Evolutionary conservation across 2,329 filamentous ascomycete species (phyloP).

Genomic region (Diplodia seriata): DNA sequence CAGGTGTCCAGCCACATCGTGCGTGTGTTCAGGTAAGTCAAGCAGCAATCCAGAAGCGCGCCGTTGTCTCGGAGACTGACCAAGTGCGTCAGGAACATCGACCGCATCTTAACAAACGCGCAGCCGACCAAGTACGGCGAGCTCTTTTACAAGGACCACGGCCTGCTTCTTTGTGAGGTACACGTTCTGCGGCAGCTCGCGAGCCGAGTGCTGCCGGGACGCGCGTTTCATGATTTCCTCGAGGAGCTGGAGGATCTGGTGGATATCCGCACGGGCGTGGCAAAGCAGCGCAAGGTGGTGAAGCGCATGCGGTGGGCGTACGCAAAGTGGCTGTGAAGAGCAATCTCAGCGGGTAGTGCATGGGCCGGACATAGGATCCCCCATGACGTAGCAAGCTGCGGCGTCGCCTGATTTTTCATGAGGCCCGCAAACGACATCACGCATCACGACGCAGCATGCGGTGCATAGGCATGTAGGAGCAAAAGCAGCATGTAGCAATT

Average conservation of each 20-base stretch:
- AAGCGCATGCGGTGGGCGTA: conserved; percentile 92
- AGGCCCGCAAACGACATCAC: background rate
- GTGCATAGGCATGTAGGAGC: background rate
- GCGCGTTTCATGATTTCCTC: conserved; percentile 82
- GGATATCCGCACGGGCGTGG: conserved; percentile 77
- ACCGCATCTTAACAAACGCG: conserved; percentile 65
- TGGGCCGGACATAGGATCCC: background rate
- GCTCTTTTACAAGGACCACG: conserved; percentile 90
- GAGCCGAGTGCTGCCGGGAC: conserved; percentile 70
- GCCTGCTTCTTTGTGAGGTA: conserved; percentile 86
- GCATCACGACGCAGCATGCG: background rate
- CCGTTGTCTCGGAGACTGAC: conserved; percentile 24
- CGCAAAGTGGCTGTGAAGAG: conserved; percentile 67
- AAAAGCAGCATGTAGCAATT: conserved; percentile 2
- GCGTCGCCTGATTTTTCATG: too few species aligned
- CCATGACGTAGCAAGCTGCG: conserved; percentile 2
- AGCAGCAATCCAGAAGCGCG: conserved; percentile 6
- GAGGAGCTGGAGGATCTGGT: conserved; percentile 87
- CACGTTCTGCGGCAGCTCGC: conserved; percentile 79
- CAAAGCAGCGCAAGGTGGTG: conserved; percentile 78
- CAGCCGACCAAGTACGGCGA: conserved; percentile 73
- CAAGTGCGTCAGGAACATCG: conserved; percentile 68
- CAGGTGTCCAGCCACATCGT: conserved; percentile 54
- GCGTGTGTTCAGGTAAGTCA: conserved; percentile 36
- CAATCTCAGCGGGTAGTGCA: conserved; percentile 6